Evolutionary conservation across 1,284 basidiomycete species (phyloP).

Genomic region (Boletellus deceptivus): DNA sequence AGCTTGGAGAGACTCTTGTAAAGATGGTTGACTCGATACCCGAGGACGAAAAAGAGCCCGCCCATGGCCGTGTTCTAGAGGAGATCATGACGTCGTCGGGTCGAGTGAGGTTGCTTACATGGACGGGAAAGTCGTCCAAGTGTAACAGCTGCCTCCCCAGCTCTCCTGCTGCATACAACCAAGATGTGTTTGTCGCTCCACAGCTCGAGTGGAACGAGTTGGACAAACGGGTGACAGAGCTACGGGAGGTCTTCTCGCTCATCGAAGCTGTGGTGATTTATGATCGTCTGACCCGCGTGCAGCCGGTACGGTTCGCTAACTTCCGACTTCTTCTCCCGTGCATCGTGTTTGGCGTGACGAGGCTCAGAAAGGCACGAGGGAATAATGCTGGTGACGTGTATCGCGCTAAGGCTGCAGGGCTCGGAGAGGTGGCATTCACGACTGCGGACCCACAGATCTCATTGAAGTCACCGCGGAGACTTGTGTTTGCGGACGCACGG

Average conservation of each 20-base stretch:
- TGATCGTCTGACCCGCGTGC: background rate
- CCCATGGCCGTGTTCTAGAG: background rate
- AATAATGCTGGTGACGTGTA: background rate
- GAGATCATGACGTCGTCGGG: too few species aligned
- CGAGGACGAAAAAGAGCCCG: background rate
- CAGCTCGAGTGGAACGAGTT: too few species aligned
- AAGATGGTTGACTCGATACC: too few species aligned
- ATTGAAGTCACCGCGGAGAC: background rate
- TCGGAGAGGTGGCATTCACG: background rate
- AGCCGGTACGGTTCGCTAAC: background rate
- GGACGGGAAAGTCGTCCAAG: too few species aligned
- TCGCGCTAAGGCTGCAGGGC: background rate
- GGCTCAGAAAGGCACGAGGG: background rate
- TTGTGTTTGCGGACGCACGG: background rate
- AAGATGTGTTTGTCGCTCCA: too few species aligned
- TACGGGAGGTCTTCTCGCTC: background rate
- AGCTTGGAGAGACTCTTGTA: too few species aligned
- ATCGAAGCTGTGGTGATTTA: background rate
- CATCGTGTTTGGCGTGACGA: background rate
- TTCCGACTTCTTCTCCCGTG: background rate
- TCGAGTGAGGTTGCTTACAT: too few species aligned
- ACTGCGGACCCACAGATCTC: background rate
- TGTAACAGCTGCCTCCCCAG: too few species aligned
- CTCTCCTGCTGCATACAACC: too few species aligned
- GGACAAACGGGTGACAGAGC: too few species aligned